These are phyloP conservation scores for Paramecium sexaurelia DNA, from an alignment of 73 alveolate species.

Conservation along the genomic window DNA sequence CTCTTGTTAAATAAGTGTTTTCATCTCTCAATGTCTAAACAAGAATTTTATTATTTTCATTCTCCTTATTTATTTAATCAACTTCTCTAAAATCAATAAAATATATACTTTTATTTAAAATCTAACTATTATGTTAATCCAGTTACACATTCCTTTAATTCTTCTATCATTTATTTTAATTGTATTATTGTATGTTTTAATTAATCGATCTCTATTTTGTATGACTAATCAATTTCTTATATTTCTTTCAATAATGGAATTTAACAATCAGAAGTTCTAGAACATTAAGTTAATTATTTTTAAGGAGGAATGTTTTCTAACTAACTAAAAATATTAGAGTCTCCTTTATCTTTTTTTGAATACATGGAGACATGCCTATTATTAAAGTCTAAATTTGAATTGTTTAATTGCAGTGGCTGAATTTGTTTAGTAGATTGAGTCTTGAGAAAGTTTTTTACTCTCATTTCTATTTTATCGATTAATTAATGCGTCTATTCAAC, in stretches of 20 bases:
- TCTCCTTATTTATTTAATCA: neutral
- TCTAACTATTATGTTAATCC: neutral
- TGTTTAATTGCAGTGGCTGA: neutral
- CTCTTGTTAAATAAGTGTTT: conserved; percentile 29
- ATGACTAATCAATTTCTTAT: conserved; percentile 46
- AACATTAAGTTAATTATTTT: neutral
- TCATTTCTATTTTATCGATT: conserved; percentile 49
- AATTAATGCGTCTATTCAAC: conserved; percentile 54
- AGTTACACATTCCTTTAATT: neutral
- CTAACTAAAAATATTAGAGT: neutral
- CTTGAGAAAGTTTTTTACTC: conserved; percentile 40
- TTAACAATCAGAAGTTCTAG: conserved; percentile 33
- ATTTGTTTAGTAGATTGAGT: conserved; percentile 14
- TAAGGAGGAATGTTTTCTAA: conserved; percentile 40
- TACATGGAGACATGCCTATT: neutral
- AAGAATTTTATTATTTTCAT: neutral
- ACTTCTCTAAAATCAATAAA: neutral
- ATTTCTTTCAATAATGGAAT: conserved; percentile 57
- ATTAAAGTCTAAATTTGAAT: conserved; percentile 2
- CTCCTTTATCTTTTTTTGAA: conserved; percentile 34
- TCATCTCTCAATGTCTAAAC: conserved; percentile 44
- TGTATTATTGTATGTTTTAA: neutral
- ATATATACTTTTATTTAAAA: conserved; percentile 12
- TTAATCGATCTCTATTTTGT: neutral
- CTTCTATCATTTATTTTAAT: neutral